A percentile compares a stretch with the other conserved stretches of the same genome.
phyloP scores from a whole-genome alignment of 345 rosid genomes.

The Dipteronia dyeriana region DNA sequence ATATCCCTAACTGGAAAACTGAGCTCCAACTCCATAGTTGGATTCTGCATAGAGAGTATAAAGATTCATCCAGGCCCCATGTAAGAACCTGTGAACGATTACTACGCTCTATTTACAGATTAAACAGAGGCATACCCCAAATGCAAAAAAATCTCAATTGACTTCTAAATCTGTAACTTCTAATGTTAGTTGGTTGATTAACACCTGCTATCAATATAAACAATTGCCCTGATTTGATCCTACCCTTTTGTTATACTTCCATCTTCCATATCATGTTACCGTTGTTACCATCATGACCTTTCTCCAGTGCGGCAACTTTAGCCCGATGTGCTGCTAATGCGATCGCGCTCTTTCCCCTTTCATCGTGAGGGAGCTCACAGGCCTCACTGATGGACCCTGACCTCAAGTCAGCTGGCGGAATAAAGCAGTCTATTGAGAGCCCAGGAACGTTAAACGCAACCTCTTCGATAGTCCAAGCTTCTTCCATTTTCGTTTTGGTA shows the following conservation, averaged over 20 bases:
- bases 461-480: conserved; percentile 93
- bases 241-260: conserved; percentile 40
- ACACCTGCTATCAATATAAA: conserved; percentile 42
- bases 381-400: conserved; percentile 60
- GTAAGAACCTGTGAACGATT: conserved; percentile 43
- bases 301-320: conserved; percentile 77
- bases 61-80: conserved; percentile 41
- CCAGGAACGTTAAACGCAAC: conserved; percentile 95
- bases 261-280: conserved; percentile 46
- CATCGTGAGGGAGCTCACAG: conserved; percentile 67
- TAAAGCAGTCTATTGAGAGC: conserved; percentile 80
- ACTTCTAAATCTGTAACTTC: conserved; percentile 38
- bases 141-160: conserved; percentile 36
- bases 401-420: conserved; percentile 84
- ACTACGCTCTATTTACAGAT: conserved; percentile 70
- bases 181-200: conserved; percentile 40
- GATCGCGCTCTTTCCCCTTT: conserved; percentile 47
- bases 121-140: conserved; percentile 50
- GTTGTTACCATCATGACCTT: conserved; percentile 30
- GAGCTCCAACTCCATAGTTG: conserved; percentile 65
- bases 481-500: conserved; percentile 93
- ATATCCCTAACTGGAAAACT: conserved; percentile 55
- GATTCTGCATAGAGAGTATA: conserved; percentile 48
- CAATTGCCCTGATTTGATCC: conserved; percentile 41
- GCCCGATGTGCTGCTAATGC: conserved; percentile 56